Evolutionary conservation across 1,139 yeast genomes (phyloP).

Genomic region (Blastobotrys apis): DNA sequence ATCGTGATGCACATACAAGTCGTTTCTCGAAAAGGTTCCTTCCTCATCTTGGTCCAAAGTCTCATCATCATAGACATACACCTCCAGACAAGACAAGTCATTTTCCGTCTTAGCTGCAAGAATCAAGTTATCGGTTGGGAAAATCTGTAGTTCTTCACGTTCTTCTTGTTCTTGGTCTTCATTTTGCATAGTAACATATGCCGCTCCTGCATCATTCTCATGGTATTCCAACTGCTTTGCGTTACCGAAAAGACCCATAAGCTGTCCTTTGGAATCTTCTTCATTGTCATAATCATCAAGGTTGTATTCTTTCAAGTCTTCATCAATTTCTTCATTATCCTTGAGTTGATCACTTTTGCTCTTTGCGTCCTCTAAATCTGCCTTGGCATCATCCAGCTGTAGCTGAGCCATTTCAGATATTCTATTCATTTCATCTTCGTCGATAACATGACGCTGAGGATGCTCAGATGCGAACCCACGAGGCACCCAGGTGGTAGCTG

Average conservation of each 20-base stretch:
- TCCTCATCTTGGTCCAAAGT: constrained; percentile 58
- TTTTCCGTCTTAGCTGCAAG: constrained; percentile 95
- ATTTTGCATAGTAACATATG: constrained; percentile 65
- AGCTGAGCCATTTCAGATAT: constrained; percentile 80
- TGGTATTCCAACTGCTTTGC: constrained; percentile 48
- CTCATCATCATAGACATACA: constrained; percentile 82
- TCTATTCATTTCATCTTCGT: constrained; percentile 90
- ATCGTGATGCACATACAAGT: constrained; percentile 92
- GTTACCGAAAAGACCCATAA: constrained; percentile 39
- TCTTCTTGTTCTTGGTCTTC: constrained; percentile 64
- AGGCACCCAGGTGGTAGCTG: constrained; percentile 94
- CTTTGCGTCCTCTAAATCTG: constrained; percentile 14
- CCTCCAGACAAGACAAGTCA: constrained; percentile 86
- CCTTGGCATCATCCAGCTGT: constrained; percentile 46
- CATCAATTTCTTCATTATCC: constrained; percentile 37
- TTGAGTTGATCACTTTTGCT: constrained; percentile 19
- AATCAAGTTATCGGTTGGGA: constrained; percentile 85
- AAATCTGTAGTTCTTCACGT: constrained; percentile 76
- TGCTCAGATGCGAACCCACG: constrained; percentile 92
- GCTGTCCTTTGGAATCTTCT: constrained; percentile 46
- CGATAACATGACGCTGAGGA: constrained; percentile 82
- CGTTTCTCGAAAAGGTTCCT: constrained; percentile 52
- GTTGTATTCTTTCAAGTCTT: constrained; percentile 83
- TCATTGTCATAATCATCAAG: constrained; percentile 79
- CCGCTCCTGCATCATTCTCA: constrained; percentile 59